Base-by-base conservation (phyloP, 116 monocot species). In the Trichopus zeylanicus region DNA sequence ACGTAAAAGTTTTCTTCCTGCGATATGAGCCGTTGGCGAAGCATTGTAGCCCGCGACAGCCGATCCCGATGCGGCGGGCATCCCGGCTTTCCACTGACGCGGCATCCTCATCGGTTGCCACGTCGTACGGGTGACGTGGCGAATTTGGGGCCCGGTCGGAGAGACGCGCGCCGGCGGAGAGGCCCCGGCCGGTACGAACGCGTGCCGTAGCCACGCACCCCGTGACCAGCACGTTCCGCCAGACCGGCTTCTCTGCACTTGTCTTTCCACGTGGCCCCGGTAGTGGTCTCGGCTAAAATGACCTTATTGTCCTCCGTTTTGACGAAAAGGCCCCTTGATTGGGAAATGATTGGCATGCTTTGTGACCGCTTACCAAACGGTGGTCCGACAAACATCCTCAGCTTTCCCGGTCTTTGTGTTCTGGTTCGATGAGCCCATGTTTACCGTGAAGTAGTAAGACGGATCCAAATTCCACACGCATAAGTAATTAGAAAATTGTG, bases 161-260 rank as follows among this genome's bases (percentile, higher is more conserved):
- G 19, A n/a, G 21, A 4, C 3, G 8, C 49, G 7, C 49, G 19
- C 49, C 49, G 24, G 19, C 15, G 26, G 23, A 28, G 53, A n/a
- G 0, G 6, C 29, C n/a, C 30, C 5, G 21, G 31, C 57, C 57
- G 32, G 4, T 26, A 21, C 57, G 18, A 57, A 33, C 57, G 30
- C 31, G 59, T 59, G 59, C 38, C 34, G 37, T 25, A 35, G 37
- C 5, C 25, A 38, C 38, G 31, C 59, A 0, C 21, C 59, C 23
- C 59, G 59, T 39, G 59, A 26, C 59, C 23, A 16, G 23, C 59
- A 59, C 34, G 35, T 27, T 37, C 57, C 10, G 31, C 29, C 59
- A 1, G 3, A 22, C 38, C 15, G 28, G 37, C 35, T 0, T n/a
- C 20, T 30, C 5, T 28, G 5, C 56, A 9, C 32, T 7, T 7